These are phyloP conservation scores for Lepidopterella palustris DNA, from an alignment of 495 filamentous ascomycete species.

Conservation along the genomic window DNA sequence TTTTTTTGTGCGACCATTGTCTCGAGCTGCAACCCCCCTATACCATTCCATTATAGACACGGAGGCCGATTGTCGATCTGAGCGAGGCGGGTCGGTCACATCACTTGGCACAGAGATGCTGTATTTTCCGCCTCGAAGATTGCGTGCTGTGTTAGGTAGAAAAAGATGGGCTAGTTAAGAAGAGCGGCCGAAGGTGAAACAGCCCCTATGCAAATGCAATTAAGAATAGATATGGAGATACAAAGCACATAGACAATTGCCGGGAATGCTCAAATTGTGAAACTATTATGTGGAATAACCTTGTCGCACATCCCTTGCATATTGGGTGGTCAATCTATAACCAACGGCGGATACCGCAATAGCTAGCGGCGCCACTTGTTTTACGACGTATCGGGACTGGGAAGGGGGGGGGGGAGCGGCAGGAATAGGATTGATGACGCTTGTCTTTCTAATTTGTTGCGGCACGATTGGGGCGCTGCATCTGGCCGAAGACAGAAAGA, in stretches of 20 bases:
- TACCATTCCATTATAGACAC: not conserved
- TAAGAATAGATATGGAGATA: conserved; percentile 15
- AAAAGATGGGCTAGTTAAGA: not conserved
- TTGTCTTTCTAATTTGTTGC: not conserved
- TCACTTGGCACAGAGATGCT: not conserved
- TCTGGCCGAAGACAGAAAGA: conserved; percentile 6
- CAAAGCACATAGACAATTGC: conserved; percentile 6
- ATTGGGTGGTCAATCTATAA: conserved; percentile 15
- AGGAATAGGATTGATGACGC: too few species aligned
- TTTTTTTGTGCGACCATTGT: conserved; percentile 1
- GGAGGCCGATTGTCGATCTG: too few species aligned
- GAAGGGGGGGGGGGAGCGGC: not conserved
- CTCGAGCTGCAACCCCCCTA: not conserved
- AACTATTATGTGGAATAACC: conserved; percentile 20
- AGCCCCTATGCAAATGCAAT: conserved; percentile 4
- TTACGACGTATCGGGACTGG: conserved; percentile 1
- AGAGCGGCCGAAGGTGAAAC: not conserved
- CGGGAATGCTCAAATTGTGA: conserved; percentile 21
- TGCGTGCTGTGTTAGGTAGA: not conserved
- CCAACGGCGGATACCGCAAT: conserved; percentile 3
- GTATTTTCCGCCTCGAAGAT: not conserved
- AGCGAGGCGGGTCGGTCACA: too few species aligned
- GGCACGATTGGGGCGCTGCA: not conserved
- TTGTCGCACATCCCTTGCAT: conserved; percentile 21
- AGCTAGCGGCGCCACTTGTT: not conserved